Evolutionary conservation across 208 protist genomes (phyloP), one percentile per base, ranked within the genome.

Genomic region (Leishmania tarentolae): DNA sequence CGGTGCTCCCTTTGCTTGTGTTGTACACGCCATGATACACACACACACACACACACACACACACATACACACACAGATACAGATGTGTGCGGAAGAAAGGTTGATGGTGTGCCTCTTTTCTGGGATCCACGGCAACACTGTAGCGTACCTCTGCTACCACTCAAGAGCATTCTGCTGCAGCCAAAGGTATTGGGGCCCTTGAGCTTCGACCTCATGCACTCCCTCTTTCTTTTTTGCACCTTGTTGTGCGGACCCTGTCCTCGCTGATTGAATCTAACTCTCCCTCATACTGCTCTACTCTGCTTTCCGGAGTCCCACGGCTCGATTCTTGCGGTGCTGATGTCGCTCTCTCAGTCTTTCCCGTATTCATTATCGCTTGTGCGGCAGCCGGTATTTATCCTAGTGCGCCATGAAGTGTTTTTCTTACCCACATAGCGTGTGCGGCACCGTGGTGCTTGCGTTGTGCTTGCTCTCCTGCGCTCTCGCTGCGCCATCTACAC

Each of bases 401-500:
- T 76, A 19, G 24, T 9, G 15, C 17, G n/a, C 7, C 13, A 76
- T 76, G 72, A 61, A 17, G 35, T 19, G 57, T 35, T 74, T 31
- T 44, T 76, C 37, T 47, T 71, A 76, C 69, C 52, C 52, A 31
- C 7, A 66, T 69, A 59, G 61, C 31, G 19, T 74, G 19, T 37
- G 63, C 17, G 21, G 74, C 42, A 72, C 66, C 57, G 37, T 78
- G 13, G 76, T 80, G 69, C 31, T 77, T 50, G 76, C 75, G 24
- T 53, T 80, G 46, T 59, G 66, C 46, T 79, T 90, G 19, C 68
- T 83, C 4, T 66, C 28, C 61, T 63, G 75, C 65, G n/a, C 19
- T n/a, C 31, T 63, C 40, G 59, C 46, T n/a, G 35, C 78, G 24
- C 1, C 70, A 28, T 57, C 75, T 1, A 56, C 77, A 11, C 40